Percentiles rank a stretch among this genome's conserved stretches.
Evolutionary conservation across 2,329 filamentous ascomycete species (phyloP).

Genomic region (Fulvia fulva): DNA sequence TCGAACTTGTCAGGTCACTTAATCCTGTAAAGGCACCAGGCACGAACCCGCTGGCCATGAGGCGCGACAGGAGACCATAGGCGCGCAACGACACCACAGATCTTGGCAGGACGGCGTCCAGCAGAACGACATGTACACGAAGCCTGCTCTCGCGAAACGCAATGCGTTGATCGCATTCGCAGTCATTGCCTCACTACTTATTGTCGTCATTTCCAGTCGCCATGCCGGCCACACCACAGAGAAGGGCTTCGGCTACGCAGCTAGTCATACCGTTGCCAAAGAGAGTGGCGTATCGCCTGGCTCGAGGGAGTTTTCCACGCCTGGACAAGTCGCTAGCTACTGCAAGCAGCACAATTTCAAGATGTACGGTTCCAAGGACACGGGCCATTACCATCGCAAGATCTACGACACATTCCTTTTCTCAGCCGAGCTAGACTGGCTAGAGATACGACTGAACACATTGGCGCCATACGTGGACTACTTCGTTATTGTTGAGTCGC

Average conservation of each 20-base stretch:
- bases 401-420: constrained; percentile 61
- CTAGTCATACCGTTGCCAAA: background rate
- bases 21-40: background rate
- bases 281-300: background rate
- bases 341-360: constrained; percentile 1
- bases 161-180: background rate
- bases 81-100: background rate
- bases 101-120: background rate
- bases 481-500: constrained; percentile 60
- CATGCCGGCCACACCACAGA: background rate
- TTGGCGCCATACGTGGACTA: constrained; percentile 59
- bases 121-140: background rate
- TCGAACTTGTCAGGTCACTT: background rate
- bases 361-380: background rate
- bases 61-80: background rate
- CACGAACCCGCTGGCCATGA: background rate
- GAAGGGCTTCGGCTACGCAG: background rate
- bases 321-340: background rate
- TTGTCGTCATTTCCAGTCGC: background rate
- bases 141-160: background rate
- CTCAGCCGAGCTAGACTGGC: constrained; percentile 61
- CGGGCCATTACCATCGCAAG: constrained; percentile 38
- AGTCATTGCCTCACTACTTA: background rate
- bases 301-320: background rate
- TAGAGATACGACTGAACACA: constrained; percentile 60